These are phyloP conservation scores for Paramecium tetraurelia DNA, from an alignment of 73 alveolate species.

Conservation along the genomic window DNA sequence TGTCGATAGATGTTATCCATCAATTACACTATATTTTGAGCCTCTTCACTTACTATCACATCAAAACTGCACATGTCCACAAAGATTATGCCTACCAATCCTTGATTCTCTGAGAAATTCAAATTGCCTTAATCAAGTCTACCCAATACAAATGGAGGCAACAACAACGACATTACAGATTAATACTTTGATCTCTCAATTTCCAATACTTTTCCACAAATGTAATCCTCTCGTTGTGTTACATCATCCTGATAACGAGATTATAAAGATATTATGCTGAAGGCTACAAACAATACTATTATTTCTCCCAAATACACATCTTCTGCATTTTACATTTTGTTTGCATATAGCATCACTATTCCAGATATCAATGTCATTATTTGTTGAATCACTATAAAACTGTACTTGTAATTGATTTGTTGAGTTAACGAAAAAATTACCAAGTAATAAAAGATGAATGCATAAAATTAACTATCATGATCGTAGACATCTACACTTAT, in stretches of 20 bases:
- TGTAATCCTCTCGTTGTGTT: constrained; percentile 18
- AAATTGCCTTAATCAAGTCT: constrained; percentile 71
- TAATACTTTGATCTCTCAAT: constrained; percentile 8
- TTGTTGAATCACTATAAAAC: not conserved
- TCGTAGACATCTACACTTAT: not conserved
- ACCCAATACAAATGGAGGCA: constrained; percentile 38
- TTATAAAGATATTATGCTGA: not conserved
- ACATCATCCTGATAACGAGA: constrained; percentile 38
- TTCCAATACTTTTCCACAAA: constrained; percentile 20
- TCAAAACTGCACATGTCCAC: constrained; percentile 78
- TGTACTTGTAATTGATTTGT: not conserved
- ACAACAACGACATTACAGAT: constrained; percentile 18
- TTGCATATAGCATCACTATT: not conserved
- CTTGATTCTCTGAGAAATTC: constrained; percentile 80
- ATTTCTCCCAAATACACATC: not conserved
- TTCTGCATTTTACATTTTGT: too few species aligned
- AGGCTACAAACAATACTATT: not conserved
- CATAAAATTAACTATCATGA: not conserved
- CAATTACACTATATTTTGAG: constrained; percentile 68
- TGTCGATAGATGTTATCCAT: constrained; percentile 74
- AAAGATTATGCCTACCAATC: constrained; percentile 73
- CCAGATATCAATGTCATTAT: not conserved
- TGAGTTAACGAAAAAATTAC: not conserved
- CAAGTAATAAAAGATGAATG: not conserved
- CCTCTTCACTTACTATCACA: constrained; percentile 68